Evolutionary conservation across 768 basidiomycete genomes (phyloP).

Genomic region (Phlebiopsis flavidoalba): DNA sequence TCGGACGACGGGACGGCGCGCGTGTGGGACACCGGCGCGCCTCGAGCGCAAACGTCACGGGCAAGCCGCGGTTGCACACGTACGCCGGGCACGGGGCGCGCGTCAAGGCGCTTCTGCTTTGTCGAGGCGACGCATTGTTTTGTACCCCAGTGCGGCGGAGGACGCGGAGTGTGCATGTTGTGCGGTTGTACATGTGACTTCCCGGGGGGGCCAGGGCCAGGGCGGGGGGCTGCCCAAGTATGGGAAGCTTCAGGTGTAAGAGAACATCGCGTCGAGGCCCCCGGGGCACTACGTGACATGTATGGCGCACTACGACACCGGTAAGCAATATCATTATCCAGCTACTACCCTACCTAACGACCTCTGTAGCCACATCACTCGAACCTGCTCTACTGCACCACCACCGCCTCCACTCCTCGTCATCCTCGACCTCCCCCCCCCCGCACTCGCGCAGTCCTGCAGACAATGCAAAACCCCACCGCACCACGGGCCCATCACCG

Average conservation of each 20-base stretch:
- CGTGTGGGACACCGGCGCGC: constrained; percentile 88
- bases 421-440: constrained; percentile 77
- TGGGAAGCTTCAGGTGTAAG: constrained; percentile 72
- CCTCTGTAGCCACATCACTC: constrained; percentile 59
- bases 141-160: constrained; percentile 77
- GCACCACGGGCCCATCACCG: constrained; percentile 82
- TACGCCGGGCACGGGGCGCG: constrained; percentile 65
- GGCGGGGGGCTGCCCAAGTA: constrained; percentile 78
- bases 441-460: constrained; percentile 73
- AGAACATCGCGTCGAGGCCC: constrained; percentile 68
- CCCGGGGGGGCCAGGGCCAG: constrained; percentile 25
- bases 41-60: constrained; percentile 91
- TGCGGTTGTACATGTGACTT: constrained; percentile 74
- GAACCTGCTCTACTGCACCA: constrained; percentile 82
- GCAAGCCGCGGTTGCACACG: constrained; percentile 51
- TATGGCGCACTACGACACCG: constrained; percentile 77
- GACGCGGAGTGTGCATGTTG: constrained; percentile 82
- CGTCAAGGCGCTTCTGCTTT: constrained; percentile 65
- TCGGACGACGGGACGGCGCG: constrained; percentile 94
- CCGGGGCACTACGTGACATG: constrained; percentile 78
- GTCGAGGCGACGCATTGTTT: constrained; percentile 88
- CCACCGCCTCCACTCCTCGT: constrained; percentile 70
- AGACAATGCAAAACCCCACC: constrained; percentile 80
- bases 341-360: background rate
- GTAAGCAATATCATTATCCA: constrained; percentile 30